A percentile compares a stretch with the other conserved stretches of the same genome.
Evolutionary conservation across 2,329 filamentous ascomycete species (phyloP).

Genomic region (Cryoendolithus antarcticus): DNA sequence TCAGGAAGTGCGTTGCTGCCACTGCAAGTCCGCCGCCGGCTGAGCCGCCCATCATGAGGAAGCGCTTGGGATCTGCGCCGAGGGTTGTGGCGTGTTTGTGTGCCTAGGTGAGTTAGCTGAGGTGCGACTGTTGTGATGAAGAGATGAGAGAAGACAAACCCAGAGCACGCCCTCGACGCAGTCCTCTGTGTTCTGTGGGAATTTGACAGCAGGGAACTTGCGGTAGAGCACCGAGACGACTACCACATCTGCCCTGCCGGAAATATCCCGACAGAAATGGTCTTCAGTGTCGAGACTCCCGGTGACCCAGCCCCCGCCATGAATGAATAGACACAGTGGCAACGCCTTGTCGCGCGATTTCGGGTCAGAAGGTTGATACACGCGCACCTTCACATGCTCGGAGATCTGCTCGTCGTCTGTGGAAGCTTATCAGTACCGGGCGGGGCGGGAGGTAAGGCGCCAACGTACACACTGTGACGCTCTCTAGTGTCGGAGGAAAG

Average conservation of each 20-base stretch:
- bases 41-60: slow-evolving; percentile 8
- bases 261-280: slow-evolving; percentile 21
- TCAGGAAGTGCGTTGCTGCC: slow-evolving; percentile 4
- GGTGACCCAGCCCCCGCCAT: slow-evolving; percentile 26
- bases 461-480: background rate
- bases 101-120: background rate
- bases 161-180: slow-evolving; percentile 2
- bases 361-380: slow-evolving; percentile 8
- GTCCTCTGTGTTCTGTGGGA: slow-evolving; percentile 21
- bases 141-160: background rate
- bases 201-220: slow-evolving; percentile 3
- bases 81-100: slow-evolving; percentile 2
- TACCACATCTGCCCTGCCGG: slow-evolving; percentile 19
- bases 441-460: background rate
- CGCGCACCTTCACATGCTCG: slow-evolving; percentile 5
- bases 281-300: slow-evolving; percentile 27
- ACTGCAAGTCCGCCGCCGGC: slow-evolving; percentile 10
- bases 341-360: slow-evolving; percentile 5
- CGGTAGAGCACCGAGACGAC: slow-evolving; percentile 26
- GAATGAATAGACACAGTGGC: slow-evolving; percentile 25
- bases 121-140: background rate
- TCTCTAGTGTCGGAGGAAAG: background rate
- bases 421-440: background rate
- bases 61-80: slow-evolving; percentile 5
- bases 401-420: slow-evolving; percentile 7